Evolutionary conservation across 192 early-diverging fungal species (phyloP).

Genomic region (Backusella circina): DNA sequence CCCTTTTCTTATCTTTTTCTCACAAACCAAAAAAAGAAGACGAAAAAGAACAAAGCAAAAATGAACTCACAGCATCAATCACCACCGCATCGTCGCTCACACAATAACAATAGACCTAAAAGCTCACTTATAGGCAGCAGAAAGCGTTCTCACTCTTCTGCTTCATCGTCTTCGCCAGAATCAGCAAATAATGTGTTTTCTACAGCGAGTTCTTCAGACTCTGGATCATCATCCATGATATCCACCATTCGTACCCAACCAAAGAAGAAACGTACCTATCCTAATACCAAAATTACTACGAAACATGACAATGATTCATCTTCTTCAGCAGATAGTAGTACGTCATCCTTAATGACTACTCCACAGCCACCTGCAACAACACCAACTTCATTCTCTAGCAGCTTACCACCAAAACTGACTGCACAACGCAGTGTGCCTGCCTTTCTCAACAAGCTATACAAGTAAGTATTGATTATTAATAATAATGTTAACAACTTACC

Average conservation of each 20-base stretch:
- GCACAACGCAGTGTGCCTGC: slow-evolving; percentile 64
- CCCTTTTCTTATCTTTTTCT: not conserved
- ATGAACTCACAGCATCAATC: not conserved
- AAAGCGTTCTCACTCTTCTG: slow-evolving; percentile 13
- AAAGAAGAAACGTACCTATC: not conserved
- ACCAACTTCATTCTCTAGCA: not conserved
- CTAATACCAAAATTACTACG: not conserved
- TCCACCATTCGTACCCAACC: not conserved
- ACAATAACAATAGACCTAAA: not conserved
- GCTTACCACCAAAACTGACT: not conserved
- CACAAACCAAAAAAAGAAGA: not conserved
- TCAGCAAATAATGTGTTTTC: slow-evolving; percentile 11
- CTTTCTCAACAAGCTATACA: slow-evolving; percentile 92
- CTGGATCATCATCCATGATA: slow-evolving; percentile 15
- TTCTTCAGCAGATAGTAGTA: not conserved
- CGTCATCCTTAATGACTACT: not conserved
- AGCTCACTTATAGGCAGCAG: not conserved
- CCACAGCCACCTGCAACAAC: not conserved
- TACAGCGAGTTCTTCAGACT: slow-evolving; percentile 14
- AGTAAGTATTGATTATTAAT: slow-evolving; percentile 44
- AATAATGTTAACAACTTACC: not conserved
- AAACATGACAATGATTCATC: not conserved
- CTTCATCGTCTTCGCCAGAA: not conserved
- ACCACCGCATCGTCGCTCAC: not conserved
- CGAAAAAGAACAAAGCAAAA: not conserved